Evolutionary conservation across 108 stramenopile genomes (phyloP), one percentile per base, ranked within the genome.

Genomic region (Pseudonitzschia multistriata): DNA sequence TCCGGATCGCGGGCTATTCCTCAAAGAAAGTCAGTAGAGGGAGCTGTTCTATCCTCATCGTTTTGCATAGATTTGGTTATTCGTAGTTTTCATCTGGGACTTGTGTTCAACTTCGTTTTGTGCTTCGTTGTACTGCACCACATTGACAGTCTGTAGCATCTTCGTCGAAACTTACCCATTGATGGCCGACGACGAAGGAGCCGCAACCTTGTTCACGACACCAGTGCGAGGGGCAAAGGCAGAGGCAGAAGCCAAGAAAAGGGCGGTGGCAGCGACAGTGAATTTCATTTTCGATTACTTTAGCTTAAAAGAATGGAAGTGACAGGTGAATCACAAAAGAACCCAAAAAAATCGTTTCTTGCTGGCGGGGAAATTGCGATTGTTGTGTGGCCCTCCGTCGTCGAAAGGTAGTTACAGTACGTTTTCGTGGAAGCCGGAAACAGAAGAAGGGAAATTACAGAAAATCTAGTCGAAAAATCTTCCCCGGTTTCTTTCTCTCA

Each of bases 231-330:
- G 87, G 42, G 80, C 78, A 70, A 89, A 90, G 66, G 89, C 88
- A 28, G 87, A 73, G 62, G 88, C 88, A 66, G 89, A 52, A 57
- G 88, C 79, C 69, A 88, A 71, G 50, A 93, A 70, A 49, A 89
- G 76, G 61, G 88, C 83, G 62, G 76, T 75, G 67, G 83, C 66
- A 55, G 85, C 81, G 52, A 83, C 62, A 55, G 92, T 78, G 77
- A 93, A 82, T 80, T 93, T 90, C 92, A 93, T 93, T 22, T 36
- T 77, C 21, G 22, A 37, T 13, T 48, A 45, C 65, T 68, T 37
- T 69, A n/a, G n/a, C n/a, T n/a, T n/a, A 36, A 60, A 71, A 61
- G 39, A 62, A 35, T 33, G 35, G 30, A 8, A n/a, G 35, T 55
- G 11, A n/a, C 21, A 24, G 3, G 22, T 52, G 50, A 25, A 24